These are phyloP conservation scores for Cercophora samala DNA, from an alignment of 495 filamentous ascomycete genomes.

Conservation along the genomic window DNA sequence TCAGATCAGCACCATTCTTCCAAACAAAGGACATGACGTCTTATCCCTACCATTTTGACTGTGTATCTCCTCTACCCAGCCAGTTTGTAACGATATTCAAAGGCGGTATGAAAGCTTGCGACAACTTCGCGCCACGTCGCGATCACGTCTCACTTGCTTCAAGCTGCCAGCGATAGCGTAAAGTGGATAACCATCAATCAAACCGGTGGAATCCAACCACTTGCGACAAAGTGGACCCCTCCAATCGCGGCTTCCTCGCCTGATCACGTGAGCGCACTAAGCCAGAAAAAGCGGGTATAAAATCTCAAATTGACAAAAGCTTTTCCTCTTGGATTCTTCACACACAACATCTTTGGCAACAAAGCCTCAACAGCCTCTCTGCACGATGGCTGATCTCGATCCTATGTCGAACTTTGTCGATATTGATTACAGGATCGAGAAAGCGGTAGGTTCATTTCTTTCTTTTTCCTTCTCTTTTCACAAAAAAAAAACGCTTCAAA, in stretches of 20 bases:
- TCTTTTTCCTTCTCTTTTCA: not conserved
- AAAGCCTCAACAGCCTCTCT: too few species aligned
- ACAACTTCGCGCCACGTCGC: not conserved
- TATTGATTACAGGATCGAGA: not conserved
- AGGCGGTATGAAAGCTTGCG: not conserved
- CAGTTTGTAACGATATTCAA: not conserved
- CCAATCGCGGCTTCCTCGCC: slow-evolving; percentile 23
- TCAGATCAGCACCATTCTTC: not conserved
- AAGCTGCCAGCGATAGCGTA: not conserved
- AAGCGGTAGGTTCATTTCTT: not conserved
- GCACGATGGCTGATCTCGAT: too few species aligned
- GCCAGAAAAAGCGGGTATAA: not conserved
- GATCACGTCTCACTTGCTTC: not conserved
- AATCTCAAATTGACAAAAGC: not conserved
- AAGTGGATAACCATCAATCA: not conserved
- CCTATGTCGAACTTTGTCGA: not conserved
- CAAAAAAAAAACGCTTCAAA: slow-evolving; percentile 34
- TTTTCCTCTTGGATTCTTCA: not conserved
- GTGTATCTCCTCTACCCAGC: not conserved
- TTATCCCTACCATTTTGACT: not conserved
- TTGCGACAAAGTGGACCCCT: slow-evolving; percentile 11
- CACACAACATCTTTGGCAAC: too few species aligned
- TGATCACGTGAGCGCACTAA: slow-evolving; percentile 22
- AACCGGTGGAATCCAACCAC: too few species aligned
- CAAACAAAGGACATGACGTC: not conserved